Evolutionary conservation across 345 rosid species (phyloP).

Genomic region (Gossypium stocksii): DNA sequence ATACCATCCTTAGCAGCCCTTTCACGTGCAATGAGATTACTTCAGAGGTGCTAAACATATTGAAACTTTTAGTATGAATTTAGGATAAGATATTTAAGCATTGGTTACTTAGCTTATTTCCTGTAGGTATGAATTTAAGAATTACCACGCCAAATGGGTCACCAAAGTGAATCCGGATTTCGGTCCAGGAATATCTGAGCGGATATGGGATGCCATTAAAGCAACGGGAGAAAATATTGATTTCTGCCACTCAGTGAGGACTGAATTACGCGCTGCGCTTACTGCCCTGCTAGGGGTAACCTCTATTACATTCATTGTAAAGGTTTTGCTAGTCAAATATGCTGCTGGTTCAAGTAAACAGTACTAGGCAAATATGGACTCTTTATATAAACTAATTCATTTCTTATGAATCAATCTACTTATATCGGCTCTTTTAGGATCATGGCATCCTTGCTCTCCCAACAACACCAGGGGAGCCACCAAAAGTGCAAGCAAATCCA

Average conservation of each 20-base stretch:
- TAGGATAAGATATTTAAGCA: background rate
- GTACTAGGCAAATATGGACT: background rate
- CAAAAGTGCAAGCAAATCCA: constrained; percentile 60
- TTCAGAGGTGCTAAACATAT: constrained; percentile 47
- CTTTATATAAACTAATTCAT: background rate
- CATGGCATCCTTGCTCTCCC: constrained; percentile 68
- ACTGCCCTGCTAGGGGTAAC: constrained; percentile 64
- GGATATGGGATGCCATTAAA: constrained; percentile 57
- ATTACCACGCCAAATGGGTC: constrained; percentile 71
- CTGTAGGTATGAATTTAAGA: constrained; percentile 81
- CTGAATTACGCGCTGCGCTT: constrained; percentile 54
- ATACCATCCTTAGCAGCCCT: constrained; percentile 74
- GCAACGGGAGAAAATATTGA: constrained; percentile 47
- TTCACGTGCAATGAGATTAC: constrained; percentile 64
- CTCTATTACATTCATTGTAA: background rate
- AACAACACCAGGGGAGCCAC: constrained; percentile 76
- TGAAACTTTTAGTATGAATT: background rate
- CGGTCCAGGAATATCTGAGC: constrained; percentile 63
- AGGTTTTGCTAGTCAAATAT: background rate
- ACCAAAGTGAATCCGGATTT: constrained; percentile 57
- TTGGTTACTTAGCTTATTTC: background rate
- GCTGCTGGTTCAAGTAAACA: background rate
- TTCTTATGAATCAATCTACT: background rate
- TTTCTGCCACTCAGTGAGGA: constrained; percentile 39
- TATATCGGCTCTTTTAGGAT: constrained; percentile 35